A percentile compares a stretch with the other conserved stretches of the same genome.
phyloP scores from a whole-genome alignment of 2,329 filamentous ascomycete genomes.

The Trichoderma pleuroti region DNA sequence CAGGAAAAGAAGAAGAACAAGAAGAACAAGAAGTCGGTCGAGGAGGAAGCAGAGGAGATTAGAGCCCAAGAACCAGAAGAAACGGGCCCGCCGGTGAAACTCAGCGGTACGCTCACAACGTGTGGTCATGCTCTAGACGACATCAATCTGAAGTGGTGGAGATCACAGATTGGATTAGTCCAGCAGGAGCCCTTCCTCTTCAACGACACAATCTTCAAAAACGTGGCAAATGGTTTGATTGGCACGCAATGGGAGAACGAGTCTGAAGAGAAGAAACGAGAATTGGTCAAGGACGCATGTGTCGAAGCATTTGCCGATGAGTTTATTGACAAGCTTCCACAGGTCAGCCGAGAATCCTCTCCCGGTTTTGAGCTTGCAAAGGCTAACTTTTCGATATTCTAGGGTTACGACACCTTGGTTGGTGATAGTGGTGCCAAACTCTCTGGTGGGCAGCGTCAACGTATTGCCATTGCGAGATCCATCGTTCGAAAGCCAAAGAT shows the following conservation, averaged over 20 bases:
- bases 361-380: neutral
- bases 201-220: constrained; percentile 61
- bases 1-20: constrained; percentile 44
- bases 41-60: constrained; percentile 29
- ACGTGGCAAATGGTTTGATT: constrained; percentile 58
- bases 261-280: constrained; percentile 52
- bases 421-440: constrained; percentile 76
- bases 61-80: constrained; percentile 34
- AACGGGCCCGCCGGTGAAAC: constrained; percentile 42
- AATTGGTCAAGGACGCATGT: constrained; percentile 61
- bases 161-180: constrained; percentile 60
- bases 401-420: constrained; percentile 70
- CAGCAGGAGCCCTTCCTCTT: constrained; percentile 68
- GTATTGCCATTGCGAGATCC: constrained; percentile 72
- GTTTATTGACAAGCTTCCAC: constrained; percentile 62
- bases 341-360: constrained; percentile 33
- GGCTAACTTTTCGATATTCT: neutral
- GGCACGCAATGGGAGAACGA: constrained; percentile 52
- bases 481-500: constrained; percentile 70
- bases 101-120: constrained; percentile 48
- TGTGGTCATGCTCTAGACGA: constrained; percentile 52
- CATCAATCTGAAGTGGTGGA: constrained; percentile 62
- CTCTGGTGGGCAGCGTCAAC: constrained; percentile 81
- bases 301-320: constrained; percentile 66
- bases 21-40: constrained; percentile 36